Percentiles rank a stretch among this genome's conserved stretches.
These are phyloP conservation scores for Colletotrichum plurivorum DNA, from an alignment of 2,329 filamentous ascomycete genomes.

Conservation along the genomic window DNA sequence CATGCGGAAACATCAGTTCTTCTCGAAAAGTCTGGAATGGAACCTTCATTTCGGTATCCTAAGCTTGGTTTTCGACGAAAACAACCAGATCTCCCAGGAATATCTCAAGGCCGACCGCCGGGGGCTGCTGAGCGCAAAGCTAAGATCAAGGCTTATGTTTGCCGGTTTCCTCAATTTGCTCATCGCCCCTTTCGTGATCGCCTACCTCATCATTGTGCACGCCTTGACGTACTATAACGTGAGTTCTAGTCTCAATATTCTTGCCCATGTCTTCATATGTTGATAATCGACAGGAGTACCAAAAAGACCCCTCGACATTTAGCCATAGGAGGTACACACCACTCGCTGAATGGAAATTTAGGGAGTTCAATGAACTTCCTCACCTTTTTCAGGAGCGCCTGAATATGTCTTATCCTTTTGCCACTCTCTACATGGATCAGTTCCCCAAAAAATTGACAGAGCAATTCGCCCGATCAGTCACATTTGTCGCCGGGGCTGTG, in stretches of 20 bases:
- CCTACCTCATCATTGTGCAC: constrained; percentile 88
- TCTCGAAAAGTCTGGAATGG: constrained; percentile 93
- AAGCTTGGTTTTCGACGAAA: constrained; percentile 93
- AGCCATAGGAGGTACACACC: constrained; percentile 93
- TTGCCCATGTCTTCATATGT: not conserved
- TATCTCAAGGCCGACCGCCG: constrained; percentile 90
- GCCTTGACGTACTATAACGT: constrained; percentile 96
- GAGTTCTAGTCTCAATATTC: constrained; percentile 47
- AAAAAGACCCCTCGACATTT: constrained; percentile 90
- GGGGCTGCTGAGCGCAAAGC: constrained; percentile 80
- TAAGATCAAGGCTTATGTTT: constrained; percentile 84
- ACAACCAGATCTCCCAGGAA: constrained; percentile 87
- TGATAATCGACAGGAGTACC: constrained; percentile 79
- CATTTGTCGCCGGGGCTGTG: constrained; percentile 89
- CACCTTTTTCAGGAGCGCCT: constrained; percentile 92
- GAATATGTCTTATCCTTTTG: constrained; percentile 96
- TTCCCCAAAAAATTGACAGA: constrained; percentile 97
- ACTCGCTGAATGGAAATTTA: constrained; percentile 96
- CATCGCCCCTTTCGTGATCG: constrained; percentile 88
- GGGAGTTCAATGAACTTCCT: constrained; percentile 96
- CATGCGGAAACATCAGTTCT: constrained; percentile 81
- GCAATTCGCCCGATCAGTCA: constrained; percentile 85
- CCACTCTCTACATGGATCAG: constrained; percentile 92
- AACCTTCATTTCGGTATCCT: constrained; percentile 91
- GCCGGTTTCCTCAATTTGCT: constrained; percentile 89